phyloP scores from a whole-genome alignment of 768 basidiomycete species.

The Saitozyma sp. region DNA sequence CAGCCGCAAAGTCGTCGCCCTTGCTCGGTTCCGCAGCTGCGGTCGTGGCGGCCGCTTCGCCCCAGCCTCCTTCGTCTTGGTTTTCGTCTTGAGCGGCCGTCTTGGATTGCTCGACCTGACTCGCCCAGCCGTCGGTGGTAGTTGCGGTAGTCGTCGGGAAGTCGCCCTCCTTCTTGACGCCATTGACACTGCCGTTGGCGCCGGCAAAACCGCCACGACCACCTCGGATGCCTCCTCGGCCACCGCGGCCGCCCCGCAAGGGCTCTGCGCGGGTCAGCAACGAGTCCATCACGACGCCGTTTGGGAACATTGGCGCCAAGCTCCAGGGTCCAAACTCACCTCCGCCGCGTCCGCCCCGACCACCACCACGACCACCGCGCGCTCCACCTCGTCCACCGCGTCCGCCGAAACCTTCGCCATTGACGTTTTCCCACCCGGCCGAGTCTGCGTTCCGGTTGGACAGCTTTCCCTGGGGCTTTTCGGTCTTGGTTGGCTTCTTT shows the following conservation, averaged over 20 bases:
- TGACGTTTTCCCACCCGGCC: slow-evolving; percentile 39
- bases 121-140: slow-evolving; percentile 45
- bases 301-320: not conserved
- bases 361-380: slow-evolving; percentile 49
- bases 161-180: slow-evolving; percentile 6
- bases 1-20: slow-evolving; percentile 45
- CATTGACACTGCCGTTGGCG: slow-evolving; percentile 21
- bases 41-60: slow-evolving; percentile 8
- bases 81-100: slow-evolving; percentile 13
- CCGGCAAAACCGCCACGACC: slow-evolving; percentile 48
- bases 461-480: slow-evolving; percentile 24
- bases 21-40: slow-evolving; percentile 21
- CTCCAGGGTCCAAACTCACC: slow-evolving; percentile 21
- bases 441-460: slow-evolving; percentile 47
- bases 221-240: slow-evolving; percentile 50
- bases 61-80: slow-evolving; percentile 7
- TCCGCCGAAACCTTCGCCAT: slow-evolving; percentile 35
- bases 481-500: slow-evolving; percentile 46
- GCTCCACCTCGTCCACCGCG: slow-evolving; percentile 49
- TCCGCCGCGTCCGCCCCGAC: slow-evolving; percentile 44
- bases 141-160: slow-evolving; percentile 44
- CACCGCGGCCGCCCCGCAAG: slow-evolving; percentile 50
- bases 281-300: too few species aligned
- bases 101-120: slow-evolving; percentile 39
- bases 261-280: slow-evolving; percentile 12